Evolutionary conservation across 106 monocot species (phyloP), one percentile per base, ranked within the genome.

Genomic region (Allium cepa): DNA sequence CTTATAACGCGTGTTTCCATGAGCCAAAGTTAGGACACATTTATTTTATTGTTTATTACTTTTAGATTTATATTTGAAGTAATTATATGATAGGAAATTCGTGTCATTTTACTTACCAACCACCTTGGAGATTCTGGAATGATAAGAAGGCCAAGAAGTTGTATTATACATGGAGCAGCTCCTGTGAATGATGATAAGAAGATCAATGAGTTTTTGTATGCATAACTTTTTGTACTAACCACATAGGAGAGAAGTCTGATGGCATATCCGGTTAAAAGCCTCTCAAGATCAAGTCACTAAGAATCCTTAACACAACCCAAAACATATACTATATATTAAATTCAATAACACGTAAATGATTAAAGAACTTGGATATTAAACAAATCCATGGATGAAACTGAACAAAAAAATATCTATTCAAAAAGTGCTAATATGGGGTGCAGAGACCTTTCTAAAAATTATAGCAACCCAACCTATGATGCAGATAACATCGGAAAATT

Each of bases 51-150:
- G 9, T 5, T 8, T 59, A 47, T 8, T 26, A 2, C 17, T 9
- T 36, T 15, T 2, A 58, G 11, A 22, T 50, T 14, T 11, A 15
- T 50, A 26, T 51, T 26, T 4, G 17, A 53, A 64, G 26, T 17
- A 56, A 53, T n/a, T 6, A 53, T 10, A n/a, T 46, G 28, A 52
- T 10, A 53, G 53, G 53, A 15, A 15, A 17, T 49, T 63, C 0
- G 62, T 47, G 2, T 14, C 36, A 63, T 5, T 46, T 47, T 49
- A 56, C 71, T 61, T 76, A 87, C 91, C 82, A 87, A 78, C 91
- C 91, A 92, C 74, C 91, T 87, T 49, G 91, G 91, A 61, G 91
- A 92, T 26, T 92, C 91, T 76, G 91, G 91, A 72, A 92, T 78
- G 50, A 85, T 60, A 17, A 80, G 60, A 51, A 84, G 75, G 10